Evolutionary conservation across 352 stramenopile species (phyloP), one percentile per base, ranked within the genome.

Genomic region (Phytophthora megakarya): DNA sequence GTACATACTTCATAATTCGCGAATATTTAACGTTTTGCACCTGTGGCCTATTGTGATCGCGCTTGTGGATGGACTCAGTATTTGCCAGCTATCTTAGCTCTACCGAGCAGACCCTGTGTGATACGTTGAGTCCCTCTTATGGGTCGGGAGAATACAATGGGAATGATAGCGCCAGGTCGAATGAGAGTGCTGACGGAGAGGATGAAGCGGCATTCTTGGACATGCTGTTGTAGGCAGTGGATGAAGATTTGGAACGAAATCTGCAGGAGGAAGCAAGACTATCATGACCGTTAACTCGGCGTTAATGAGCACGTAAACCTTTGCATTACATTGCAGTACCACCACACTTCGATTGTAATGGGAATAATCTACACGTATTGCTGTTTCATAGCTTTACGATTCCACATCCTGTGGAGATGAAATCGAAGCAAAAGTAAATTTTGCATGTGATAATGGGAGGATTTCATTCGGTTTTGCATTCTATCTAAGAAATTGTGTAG

Each of bases 231-330:
- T 75, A 89, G 35, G 85, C 81, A 37, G 83, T 95, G 12, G 84
- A 95, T 53, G 76, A 92, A 26, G 86, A 95, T 56, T 69, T 95
- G 37, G 74, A 82, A 42, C 68, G 69, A 19, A 71, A 75, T 2
- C 32, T 80, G 3, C 81, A 93, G 47, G 76, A 90, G 21, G 84
- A 95, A 43, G 81, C 84, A 26, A 88, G 87, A 39, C 78, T 92
- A 83, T 95, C 58, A 93, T 95, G 84, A 89, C 86, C n/a, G 91
- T 95, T 60, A 93, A 93, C 62, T 93, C 86, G 46, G 73, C 86
- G 5, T 90, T 84, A 52, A 81, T 92, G 74, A 93, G 86, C 51
- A n/a, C n/a, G n/a, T n/a, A n/a, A n/a, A n/a, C n/a, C n/a, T n/a
- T n/a, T n/a, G n/a, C n/a, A n/a, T n/a, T n/a, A n/a, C n/a, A n/a